Conservation (phyloP, 306 rosid genomes). For the Hippophae tibetana region DNA sequence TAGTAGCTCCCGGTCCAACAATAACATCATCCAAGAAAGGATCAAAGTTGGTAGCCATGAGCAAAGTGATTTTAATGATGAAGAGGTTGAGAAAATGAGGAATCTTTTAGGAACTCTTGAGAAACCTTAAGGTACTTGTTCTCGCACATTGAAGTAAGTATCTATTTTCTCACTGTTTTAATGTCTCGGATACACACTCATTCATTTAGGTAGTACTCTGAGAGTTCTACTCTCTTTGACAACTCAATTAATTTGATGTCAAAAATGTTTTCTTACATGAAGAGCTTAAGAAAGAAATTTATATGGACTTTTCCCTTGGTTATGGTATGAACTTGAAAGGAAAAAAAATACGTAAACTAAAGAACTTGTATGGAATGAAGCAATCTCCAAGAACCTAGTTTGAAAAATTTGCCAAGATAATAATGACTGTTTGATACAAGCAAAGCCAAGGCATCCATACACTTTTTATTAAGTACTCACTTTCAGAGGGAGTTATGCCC, state of each 20-base stretch:
- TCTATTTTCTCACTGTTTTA: not conserved
- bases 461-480: not conserved
- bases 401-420: not conserved
- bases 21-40: too few relatives aligned
- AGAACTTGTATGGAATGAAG: not conserved
- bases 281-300: not conserved
- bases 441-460: not conserved
- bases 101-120: not conserved
- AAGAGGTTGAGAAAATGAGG: too few relatives aligned
- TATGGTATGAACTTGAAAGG: not conserved
- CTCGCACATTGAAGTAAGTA: not conserved
- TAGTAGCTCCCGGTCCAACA: too few relatives aligned
- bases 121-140: not conserved
- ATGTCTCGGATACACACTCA: not conserved
- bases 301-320: too few relatives aligned
- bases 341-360: too few relatives aligned
- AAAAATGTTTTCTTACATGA: too few relatives aligned
- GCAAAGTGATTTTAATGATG: too few relatives aligned
- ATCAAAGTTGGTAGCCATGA: too few relatives aligned
- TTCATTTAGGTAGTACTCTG: not conserved
- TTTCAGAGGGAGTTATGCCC: not conserved
- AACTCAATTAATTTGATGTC: not conserved
- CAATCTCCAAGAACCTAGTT: slow-evolving; percentile 3
- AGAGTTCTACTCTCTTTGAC: not conserved
- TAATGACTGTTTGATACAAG: not conserved